Conservation (phyloP, 495 filamentous ascomycete species). For the Aspergillus incahuasiensis region DNA sequence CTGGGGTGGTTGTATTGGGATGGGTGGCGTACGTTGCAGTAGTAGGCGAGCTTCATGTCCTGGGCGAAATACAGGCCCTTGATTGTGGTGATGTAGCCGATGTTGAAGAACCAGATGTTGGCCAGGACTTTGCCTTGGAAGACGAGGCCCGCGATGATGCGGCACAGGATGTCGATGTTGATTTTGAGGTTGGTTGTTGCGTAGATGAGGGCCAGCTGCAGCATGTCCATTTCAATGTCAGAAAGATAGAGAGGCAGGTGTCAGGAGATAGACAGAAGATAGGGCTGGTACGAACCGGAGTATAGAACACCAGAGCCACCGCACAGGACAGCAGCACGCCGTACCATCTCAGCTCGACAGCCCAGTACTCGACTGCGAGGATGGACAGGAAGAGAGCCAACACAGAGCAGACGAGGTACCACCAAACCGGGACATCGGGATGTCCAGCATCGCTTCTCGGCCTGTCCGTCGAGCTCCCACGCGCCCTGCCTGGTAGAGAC, state of each 20-base stretch:
- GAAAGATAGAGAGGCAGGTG: constrained; percentile 39
- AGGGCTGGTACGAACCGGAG: constrained; percentile 14
- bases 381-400: constrained; percentile 70
- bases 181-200: constrained; percentile 81
- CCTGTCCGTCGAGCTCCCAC: too few relatives aligned
- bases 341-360: constrained; percentile 60
- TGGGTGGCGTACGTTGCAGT: constrained; percentile 57
- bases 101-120: constrained; percentile 70
- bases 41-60: constrained; percentile 82
- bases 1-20: background rate
- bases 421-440: constrained; percentile 36
- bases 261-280: constrained; percentile 19
- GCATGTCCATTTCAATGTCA: too few relatives aligned
- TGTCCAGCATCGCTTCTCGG: too few relatives aligned
- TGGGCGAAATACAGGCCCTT: constrained; percentile 84
- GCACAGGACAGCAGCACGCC: constrained; percentile 69
- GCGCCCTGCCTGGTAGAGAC: too few relatives aligned
- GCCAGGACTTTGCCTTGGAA: constrained; percentile 84
- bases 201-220: constrained; percentile 73
- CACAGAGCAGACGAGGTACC: constrained; percentile 68
- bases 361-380: constrained; percentile 74
- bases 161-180: constrained; percentile 71
- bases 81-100: constrained; percentile 74
- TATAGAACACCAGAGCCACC: constrained; percentile 57
- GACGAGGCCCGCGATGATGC: constrained; percentile 70